Conservation (phyloP, 768 basidiomycete genomes). For the Pleurotus citrinopileatus region DNA sequence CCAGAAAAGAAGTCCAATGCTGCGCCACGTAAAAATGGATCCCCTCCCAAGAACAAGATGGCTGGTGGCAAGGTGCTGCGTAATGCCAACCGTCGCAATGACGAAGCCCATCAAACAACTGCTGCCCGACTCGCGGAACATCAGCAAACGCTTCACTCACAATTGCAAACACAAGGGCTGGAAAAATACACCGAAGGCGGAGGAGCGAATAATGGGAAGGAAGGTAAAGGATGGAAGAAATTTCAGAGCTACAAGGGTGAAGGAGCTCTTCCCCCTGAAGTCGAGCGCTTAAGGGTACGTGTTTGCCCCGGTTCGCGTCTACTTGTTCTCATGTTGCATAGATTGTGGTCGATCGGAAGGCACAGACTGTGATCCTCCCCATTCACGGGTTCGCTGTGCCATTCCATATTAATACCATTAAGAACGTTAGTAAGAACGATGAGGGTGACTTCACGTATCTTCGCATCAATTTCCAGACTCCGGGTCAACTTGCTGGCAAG, state of each 20-base stretch:
- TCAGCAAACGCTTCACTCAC: conserved; percentile 77
- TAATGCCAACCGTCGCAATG: conserved; percentile 87
- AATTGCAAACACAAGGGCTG: conserved; percentile 76
- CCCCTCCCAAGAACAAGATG: conserved; percentile 70
- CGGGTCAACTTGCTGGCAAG: conserved; percentile 95
- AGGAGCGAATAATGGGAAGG: conserved; percentile 69
- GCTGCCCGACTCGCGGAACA: conserved; percentile 82
- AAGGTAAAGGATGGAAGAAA: conserved; percentile 91
- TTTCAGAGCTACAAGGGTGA: conserved; percentile 98
- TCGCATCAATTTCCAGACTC: conserved; percentile 97
- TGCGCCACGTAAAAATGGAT: conserved; percentile 58
- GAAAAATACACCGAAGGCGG: conserved; percentile 83
- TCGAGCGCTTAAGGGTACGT: conserved; percentile 75
- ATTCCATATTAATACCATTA: conserved; percentile 98
- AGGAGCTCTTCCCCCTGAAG: conserved; percentile 81
- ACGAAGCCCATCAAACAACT: conserved; percentile 78
- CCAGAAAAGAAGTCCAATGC: conserved; percentile 49
- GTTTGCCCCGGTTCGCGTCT: not conserved
- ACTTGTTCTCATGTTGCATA: conserved; percentile 25
- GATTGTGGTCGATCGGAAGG: conserved; percentile 91
- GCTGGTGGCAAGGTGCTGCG: conserved; percentile 84
- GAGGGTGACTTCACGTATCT: conserved; percentile 94
- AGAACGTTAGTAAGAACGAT: conserved; percentile 96
- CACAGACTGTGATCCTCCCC: conserved; percentile 86
- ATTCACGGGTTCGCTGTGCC: conserved; percentile 95